These are phyloP conservation scores for Porphyridium purpureum DNA, from an alignment of 23 red algal genomes.

Conservation along the genomic window DNA sequence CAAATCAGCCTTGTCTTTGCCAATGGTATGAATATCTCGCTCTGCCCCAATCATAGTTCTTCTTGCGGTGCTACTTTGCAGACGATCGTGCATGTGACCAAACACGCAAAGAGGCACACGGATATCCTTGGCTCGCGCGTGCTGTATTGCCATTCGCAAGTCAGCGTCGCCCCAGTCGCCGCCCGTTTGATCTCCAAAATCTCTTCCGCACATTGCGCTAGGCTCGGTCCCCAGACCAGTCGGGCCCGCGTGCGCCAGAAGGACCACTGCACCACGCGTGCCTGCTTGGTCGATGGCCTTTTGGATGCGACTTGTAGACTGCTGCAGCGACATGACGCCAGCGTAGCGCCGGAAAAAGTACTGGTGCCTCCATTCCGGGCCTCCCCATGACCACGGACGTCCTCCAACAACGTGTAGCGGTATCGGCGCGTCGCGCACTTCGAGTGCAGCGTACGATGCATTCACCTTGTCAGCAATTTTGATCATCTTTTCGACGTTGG, in stretches of 20 bases:
- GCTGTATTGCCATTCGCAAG: conserved; percentile 17
- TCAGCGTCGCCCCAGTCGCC: conserved; percentile 77
- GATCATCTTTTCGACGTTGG: conserved; percentile 34
- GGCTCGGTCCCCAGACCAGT: conserved; percentile 31
- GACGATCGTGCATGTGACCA: conserved; percentile 72
- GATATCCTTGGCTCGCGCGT: conserved; percentile 14
- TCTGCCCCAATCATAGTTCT: too few relatives aligned
- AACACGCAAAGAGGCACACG: conserved; percentile 62
- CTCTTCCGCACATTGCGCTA: conserved; percentile 43
- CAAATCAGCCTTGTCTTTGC: too few relatives aligned
- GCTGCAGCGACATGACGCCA: conserved; percentile 15
- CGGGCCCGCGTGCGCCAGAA: conserved; percentile 64
- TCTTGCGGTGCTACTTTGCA: too few relatives aligned
- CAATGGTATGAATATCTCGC: too few relatives aligned
- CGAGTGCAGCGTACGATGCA: too few relatives aligned
- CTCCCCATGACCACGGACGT: conserved; percentile 42
- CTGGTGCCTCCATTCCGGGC: conserved; percentile 58
- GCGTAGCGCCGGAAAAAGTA: conserved; percentile 43
- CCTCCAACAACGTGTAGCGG: conserved; percentile 50
- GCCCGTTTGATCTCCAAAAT: conserved; percentile 35
- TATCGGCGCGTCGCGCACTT: too few relatives aligned
- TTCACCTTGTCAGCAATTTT: conserved; percentile 9
- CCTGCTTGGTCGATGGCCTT: too few relatives aligned
- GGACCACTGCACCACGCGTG: conserved; percentile 28
- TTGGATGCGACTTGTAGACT: conserved; percentile 28